Percentiles rank a stretch among this genome's conserved stretches.
Conservation (phyloP, 345 rosid genomes). For the Excoecaria cochinchinensis region DNA sequence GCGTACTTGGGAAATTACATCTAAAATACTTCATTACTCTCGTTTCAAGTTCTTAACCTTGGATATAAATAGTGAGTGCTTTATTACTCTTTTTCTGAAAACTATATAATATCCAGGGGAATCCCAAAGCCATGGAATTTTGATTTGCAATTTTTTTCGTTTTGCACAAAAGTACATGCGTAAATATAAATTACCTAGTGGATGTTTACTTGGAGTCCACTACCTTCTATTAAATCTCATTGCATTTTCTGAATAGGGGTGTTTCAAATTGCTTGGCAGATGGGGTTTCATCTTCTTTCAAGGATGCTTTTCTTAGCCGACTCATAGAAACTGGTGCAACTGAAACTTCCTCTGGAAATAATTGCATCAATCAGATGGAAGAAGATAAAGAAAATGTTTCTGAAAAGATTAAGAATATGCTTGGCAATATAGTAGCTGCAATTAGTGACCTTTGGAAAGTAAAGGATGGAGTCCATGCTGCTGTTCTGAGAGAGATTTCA, state of each 20-base stretch:
- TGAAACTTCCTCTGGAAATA: conserved; percentile 59
- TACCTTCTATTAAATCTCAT: not conserved
- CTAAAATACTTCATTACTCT: not conserved
- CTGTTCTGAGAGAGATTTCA: conserved; percentile 47
- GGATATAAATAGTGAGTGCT: not conserved
- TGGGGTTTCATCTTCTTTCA: conserved; percentile 38
- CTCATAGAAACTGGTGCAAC: conserved; percentile 87
- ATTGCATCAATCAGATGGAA: conserved; percentile 44
- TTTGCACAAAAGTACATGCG: not conserved
- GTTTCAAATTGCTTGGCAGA: conserved; percentile 42
- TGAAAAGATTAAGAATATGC: conserved; percentile 44
- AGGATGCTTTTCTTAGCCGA: conserved; percentile 67
- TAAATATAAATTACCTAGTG: not conserved
- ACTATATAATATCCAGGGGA: not conserved
- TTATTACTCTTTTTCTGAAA: not conserved
- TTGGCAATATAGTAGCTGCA: conserved; percentile 51
- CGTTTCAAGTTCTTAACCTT: not conserved
- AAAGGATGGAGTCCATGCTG: conserved; percentile 58
- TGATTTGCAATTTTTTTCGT: not conserved
- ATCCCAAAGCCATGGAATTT: not conserved
- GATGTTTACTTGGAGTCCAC: not conserved
- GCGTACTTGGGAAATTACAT: not conserved
- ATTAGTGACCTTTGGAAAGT: conserved; percentile 56
- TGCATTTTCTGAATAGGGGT: conserved; percentile 25
- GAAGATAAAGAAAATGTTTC: conserved; percentile 37